Base-by-base conservation (phyloP, 2,329 filamentous ascomycete species). In the Alternaria hordeiaustralica region DNA sequence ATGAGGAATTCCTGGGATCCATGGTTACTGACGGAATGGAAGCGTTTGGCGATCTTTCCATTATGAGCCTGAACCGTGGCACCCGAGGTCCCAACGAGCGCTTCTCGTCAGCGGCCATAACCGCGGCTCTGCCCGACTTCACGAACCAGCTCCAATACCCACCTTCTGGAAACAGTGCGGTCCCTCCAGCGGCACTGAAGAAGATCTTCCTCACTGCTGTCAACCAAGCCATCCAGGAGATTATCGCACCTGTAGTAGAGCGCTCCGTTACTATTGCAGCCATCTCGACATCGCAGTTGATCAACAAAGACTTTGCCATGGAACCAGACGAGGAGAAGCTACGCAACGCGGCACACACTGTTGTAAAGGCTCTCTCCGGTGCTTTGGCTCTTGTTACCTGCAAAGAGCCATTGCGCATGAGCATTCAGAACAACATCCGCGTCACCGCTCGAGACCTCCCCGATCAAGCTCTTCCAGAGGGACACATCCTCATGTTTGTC, bases 361-460 rank as follows among this genome's bases (percentile, higher is more conserved):
- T 98, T 89, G 96, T 97, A 49, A 96, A 97, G 81, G 91, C 94
- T 55, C 92, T 97, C 25, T 95, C 96, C 23, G 96, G 96, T 43
- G 97, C 94, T 75, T 86, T 99, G 59, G 96, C 96, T 13, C 87
- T 97, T 30, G 96, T 99, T n/a, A 99, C 96, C 4, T 98, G 94
- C 77, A 99, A 98, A 81, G 96, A 99, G 79, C 96, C 96, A 15
- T 85, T 99, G 15, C 90, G 96, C 64, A 96, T 96, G 79, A 98
- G 96, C 82, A 97, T 99, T 80, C 96, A 92, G 58, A 99, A 98
- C 81, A 97, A 98, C 77, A 94, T 99, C 79, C 91, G 96, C n/a
- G 87, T 97, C 41, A 89, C 93, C 58, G 91, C 93, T 57, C 84
- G 87, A 61, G 87, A 87, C 55, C 82, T 88, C 44, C 86, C 86